Percentiles rank a stretch among this genome's conserved stretches.
Evolutionary conservation across 2,329 filamentous ascomycete genomes (phyloP).

Genomic region (Stemphylium vesicarium): DNA sequence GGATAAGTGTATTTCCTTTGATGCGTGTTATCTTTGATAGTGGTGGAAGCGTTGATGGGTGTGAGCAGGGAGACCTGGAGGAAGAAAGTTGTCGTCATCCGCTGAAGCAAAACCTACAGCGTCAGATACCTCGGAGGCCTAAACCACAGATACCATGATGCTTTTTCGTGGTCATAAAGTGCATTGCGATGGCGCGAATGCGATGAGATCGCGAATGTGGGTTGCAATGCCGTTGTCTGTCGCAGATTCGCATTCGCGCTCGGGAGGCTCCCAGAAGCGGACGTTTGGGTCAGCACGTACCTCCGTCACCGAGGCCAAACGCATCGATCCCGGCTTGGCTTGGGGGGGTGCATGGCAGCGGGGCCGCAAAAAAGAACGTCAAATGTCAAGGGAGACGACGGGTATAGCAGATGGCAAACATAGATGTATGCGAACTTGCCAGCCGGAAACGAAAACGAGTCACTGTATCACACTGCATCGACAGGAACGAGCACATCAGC

Average conservation of each 20-base stretch:
- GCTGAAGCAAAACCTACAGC: neutral
- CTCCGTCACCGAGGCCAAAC: neutral
- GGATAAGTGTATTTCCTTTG: neutral
- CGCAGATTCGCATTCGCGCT: neutral
- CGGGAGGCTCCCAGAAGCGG: neutral
- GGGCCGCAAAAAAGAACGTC: neutral
- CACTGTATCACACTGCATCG: neutral
- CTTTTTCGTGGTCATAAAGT: neutral
- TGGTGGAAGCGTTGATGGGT: neutral
- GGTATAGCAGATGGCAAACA: neutral
- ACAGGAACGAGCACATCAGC: neutral
- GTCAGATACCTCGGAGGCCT: neutral
- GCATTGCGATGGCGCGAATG: neutral
- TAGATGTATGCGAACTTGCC: neutral
- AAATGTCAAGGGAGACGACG: neutral
- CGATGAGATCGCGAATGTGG: neutral
- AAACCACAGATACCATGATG: neutral
- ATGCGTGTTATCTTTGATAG: neutral
- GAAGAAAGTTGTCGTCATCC: neutral
- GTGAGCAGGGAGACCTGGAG: neutral
- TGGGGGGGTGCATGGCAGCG: neutral
- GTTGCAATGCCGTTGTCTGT: neutral
- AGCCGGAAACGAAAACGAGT: neutral
- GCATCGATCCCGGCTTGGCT: neutral
- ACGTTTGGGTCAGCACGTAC: neutral